These are phyloP conservation scores for Thalassiosira livingstoniorum DNA, from an alignment of 352 stramenopile genomes.

Conservation along the genomic window DNA sequence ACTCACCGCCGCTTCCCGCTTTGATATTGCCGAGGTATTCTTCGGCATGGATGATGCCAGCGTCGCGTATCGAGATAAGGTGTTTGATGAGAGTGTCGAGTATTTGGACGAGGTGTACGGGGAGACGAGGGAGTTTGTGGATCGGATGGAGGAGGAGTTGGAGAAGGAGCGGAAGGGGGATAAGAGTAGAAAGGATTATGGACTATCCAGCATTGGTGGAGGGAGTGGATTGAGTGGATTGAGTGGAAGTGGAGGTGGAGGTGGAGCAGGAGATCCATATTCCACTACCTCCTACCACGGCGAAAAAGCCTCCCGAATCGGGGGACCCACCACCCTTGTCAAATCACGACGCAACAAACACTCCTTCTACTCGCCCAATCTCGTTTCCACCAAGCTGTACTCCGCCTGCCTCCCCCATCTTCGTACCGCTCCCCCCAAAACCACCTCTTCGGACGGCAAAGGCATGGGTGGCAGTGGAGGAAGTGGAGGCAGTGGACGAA, in stretches of 20 bases:
- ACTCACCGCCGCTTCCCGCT: constrained; percentile 68
- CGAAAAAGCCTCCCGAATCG: constrained; percentile 40
- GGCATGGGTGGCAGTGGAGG: not conserved
- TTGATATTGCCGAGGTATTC: constrained; percentile 73
- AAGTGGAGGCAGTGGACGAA: not conserved
- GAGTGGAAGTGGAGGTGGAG: constrained; percentile 29
- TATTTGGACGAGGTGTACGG: constrained; percentile 44
- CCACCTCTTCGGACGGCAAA: not conserved
- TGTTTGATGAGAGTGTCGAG: constrained; percentile 32
- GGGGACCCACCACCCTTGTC: constrained; percentile 31
- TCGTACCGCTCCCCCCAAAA: constrained; percentile 33
- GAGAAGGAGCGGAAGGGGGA: constrained; percentile 31
- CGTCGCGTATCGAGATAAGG: constrained; percentile 27
- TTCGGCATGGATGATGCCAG: constrained; percentile 63
- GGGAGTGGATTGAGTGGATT: constrained; percentile 48
- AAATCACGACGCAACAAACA: constrained; percentile 34
- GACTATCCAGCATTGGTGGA: too few relatives aligned
- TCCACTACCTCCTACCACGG: constrained; percentile 50
- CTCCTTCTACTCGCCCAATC: constrained; percentile 24
- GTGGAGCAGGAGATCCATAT: constrained; percentile 45
- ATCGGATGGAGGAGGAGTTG: constrained; percentile 23
- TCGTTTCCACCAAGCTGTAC: constrained; percentile 52
- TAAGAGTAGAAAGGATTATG: too few relatives aligned
- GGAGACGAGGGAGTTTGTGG: constrained; percentile 51
- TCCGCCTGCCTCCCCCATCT: constrained; percentile 47